Conservation (phyloP, 225 moss, liverwort and hornwort species). For the Rhytidiadelphus loreus region DNA sequence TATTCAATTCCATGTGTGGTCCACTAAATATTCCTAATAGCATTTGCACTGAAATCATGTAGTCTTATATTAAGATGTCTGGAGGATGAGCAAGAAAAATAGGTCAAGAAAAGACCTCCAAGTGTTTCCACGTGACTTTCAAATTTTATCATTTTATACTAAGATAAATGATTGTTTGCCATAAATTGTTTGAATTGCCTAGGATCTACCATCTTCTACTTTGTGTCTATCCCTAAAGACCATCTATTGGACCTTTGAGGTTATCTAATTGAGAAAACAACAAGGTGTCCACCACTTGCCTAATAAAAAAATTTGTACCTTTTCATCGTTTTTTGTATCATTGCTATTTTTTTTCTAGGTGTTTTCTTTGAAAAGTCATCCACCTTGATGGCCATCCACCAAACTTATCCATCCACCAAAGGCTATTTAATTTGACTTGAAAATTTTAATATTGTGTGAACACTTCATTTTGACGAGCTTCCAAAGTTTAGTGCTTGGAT, state of each 20-base stretch:
- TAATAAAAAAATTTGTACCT: background rate
- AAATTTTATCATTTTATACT: background rate
- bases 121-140: too few relatives aligned
- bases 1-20: too few relatives aligned
- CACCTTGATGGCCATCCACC: fast-evolving
- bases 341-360: background rate
- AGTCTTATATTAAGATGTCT: background rate
- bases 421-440: background rate
- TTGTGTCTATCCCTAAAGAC: fast-evolving
- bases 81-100: fast-evolving
- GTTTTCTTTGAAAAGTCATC: fast-evolving
- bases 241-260: background rate
- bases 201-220: background rate
- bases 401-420: too few relatives aligned
- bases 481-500: fast-evolving
- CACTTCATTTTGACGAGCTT: background rate
- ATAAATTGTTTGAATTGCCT: background rate
- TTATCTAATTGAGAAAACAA: background rate
- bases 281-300: background rate
- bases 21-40: background rate
- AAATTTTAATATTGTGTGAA: background rate
- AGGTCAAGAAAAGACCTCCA: background rate
- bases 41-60: background rate
- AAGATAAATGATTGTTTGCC: background rate
- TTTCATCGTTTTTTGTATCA: background rate